Evolutionary conservation across 306 rosid genomes (phyloP).

Genomic region (Sechiopsis laciniata): DNA sequence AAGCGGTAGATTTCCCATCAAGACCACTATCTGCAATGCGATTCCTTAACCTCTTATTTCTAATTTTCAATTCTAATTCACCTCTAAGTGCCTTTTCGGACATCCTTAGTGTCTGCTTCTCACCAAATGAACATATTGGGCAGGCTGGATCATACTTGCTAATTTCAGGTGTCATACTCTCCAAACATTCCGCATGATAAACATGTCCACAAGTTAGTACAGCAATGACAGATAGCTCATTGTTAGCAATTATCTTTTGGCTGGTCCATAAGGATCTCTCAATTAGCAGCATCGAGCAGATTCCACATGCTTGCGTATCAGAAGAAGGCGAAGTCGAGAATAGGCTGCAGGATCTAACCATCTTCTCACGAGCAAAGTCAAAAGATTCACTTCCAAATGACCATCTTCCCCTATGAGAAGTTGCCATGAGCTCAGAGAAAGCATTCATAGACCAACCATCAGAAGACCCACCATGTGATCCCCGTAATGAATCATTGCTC

Average conservation of each 20-base stretch:
- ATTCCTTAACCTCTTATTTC: conserved; percentile 54
- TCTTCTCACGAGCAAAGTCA: conserved; percentile 56
- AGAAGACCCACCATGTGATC: conserved; percentile 60
- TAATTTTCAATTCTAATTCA: conserved; percentile 64
- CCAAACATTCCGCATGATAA: conserved; percentile 92
- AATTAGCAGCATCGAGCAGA: conserved; percentile 42
- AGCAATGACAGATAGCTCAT: conserved; percentile 60
- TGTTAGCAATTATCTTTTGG: conserved; percentile 38
- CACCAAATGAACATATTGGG: conserved; percentile 80
- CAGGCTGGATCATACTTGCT: conserved; percentile 82
- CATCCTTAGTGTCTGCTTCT: conserved; percentile 57
- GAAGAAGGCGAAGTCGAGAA: conserved; percentile 48
- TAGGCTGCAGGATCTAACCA: conserved; percentile 49
- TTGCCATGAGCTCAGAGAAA: conserved; percentile 66
- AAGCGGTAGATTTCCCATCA: conserved; percentile 45
- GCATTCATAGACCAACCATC: conserved; percentile 85
- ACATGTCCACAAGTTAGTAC: conserved; percentile 79
- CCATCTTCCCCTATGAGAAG: conserved; percentile 69
- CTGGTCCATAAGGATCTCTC: conserved; percentile 44
- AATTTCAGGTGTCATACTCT: conserved; percentile 64
- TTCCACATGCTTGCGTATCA: conserved; percentile 52
- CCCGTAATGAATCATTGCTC: conserved; percentile 54
- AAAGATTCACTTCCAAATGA: conserved; percentile 74
- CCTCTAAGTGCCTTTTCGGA: conserved; percentile 70
- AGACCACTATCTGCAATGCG: conserved; percentile 41